Percentiles rank a stretch among this genome's conserved stretches.
phyloP scores from a whole-genome alignment of 257 asterid species.

The Galeopsis tetrahit region DNA sequence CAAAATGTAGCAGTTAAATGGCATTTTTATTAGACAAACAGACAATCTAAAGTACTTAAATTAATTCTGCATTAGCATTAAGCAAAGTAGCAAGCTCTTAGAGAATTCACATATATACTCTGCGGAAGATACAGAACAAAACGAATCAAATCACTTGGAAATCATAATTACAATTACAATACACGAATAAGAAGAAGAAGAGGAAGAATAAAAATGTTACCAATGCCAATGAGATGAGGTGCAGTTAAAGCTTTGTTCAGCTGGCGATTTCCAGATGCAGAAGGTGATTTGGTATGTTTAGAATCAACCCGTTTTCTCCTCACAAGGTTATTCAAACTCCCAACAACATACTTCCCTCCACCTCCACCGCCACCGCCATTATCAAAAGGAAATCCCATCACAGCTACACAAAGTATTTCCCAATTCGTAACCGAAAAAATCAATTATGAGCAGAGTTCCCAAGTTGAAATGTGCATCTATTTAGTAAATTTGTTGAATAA shows the following conservation, averaged over 20 bases:
- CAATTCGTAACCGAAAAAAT: background rate
- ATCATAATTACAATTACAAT: background rate
- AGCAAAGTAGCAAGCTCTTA: conserved; percentile 5
- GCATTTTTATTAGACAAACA: conserved; percentile 8
- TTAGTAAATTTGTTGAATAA: background rate
- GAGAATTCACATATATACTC: background rate
- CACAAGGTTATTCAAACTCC: conserved; percentile 62
- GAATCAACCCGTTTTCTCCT: conserved; percentile 92
- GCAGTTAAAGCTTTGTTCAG: conserved; percentile 70
- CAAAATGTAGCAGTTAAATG: conserved; percentile 5
- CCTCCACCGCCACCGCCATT: conserved; percentile 29
- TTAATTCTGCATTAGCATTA: background rate
- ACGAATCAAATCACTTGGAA: background rate
- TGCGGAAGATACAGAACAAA: conserved; percentile 13
- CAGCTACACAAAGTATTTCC: conserved; percentile 27
- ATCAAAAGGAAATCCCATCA: conserved; percentile 47
- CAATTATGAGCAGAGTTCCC: background rate
- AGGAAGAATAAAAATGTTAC: conserved; percentile 31
- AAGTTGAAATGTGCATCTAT: background rate
- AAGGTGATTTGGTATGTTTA: conserved; percentile 42
- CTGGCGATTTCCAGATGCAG: conserved; percentile 50
- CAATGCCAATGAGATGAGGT: conserved; percentile 82
- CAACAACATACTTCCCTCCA: conserved; percentile 17
- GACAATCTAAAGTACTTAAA: background rate
- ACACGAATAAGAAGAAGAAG: background rate